These are phyloP conservation scores for Zangia roseola DNA, from an alignment of 768 basidiomycete genomes.

Conservation along the genomic window DNA sequence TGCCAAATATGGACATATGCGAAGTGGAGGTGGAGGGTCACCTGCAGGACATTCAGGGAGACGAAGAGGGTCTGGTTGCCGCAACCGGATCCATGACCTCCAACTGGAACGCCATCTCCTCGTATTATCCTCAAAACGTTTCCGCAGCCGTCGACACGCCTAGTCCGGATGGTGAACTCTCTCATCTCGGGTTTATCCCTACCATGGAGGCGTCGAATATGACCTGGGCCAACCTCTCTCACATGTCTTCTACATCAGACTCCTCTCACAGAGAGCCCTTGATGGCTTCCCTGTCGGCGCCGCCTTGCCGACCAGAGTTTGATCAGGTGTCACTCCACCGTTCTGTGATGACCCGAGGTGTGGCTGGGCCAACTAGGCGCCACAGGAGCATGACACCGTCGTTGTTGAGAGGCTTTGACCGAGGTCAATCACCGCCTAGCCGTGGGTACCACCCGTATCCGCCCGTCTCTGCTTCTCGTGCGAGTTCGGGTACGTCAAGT, in stretches of 20 bases:
- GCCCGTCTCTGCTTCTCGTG: conserved; percentile 25
- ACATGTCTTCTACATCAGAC: conserved; percentile 13
- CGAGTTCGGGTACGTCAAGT: conserved; percentile 31
- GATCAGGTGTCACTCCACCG: conserved; percentile 41
- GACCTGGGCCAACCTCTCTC: conserved; percentile 23
- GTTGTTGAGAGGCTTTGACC: conserved; percentile 48
- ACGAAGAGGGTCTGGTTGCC: conserved; percentile 56
- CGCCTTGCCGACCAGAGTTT: conserved; percentile 66
- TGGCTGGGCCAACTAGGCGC: conserved; percentile 62
- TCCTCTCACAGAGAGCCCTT: conserved; percentile 42
- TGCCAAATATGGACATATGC: conserved; percentile 53
- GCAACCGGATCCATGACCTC: conserved; percentile 17
- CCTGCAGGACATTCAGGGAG: conserved; percentile 54
- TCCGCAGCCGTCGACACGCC: conserved; percentile 16
- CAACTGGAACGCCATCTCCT: conserved; percentile 13
- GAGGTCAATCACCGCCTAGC: conserved; percentile 44
- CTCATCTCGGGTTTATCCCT: conserved; percentile 20
- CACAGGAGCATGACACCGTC: conserved; percentile 80
- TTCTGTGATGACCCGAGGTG: conserved; percentile 26
- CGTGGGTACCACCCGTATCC: conserved; percentile 63
- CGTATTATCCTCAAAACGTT: conserved; percentile 24
- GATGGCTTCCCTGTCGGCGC: conserved; percentile 49
- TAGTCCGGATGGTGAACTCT: conserved; percentile 17
- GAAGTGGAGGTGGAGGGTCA: conserved; percentile 59
- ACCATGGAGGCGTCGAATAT: conserved; percentile 24